phyloP scores from a whole-genome alignment of 2,329 filamentous ascomycete species.

The Hypoxylon sp. region DNA sequence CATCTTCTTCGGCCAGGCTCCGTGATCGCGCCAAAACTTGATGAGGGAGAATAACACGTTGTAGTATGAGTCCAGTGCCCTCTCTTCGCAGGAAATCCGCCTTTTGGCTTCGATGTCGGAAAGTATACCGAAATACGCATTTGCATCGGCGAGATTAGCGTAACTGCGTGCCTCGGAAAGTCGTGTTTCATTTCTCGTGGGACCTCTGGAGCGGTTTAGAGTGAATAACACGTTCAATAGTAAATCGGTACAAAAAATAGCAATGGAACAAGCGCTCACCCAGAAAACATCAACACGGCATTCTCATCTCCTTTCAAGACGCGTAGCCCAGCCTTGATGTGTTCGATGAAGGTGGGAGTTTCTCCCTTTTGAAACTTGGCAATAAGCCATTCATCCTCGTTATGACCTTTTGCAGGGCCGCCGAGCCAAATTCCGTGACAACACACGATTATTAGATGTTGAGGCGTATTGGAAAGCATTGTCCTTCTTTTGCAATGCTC shows the following conservation, averaged over 20 bases:
- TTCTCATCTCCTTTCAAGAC: constrained; percentile 56
- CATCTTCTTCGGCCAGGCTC: constrained; percentile 63
- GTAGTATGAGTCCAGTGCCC: constrained; percentile 84
- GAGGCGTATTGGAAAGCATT: constrained; percentile 38
- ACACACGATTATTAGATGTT: constrained; percentile 79
- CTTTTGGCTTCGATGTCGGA: constrained; percentile 16
- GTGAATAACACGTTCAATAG: not conserved
- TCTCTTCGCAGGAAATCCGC: constrained; percentile 69
- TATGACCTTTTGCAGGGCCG: constrained; percentile 58
- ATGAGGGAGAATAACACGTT: constrained; percentile 81
- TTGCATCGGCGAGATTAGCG: constrained; percentile 58
- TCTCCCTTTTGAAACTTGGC: constrained; percentile 81
- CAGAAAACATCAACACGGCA: constrained; percentile 74
- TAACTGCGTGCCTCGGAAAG: constrained; percentile 72
- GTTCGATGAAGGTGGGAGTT: constrained; percentile 79
- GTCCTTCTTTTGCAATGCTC: not conserved
- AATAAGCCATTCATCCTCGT: constrained; percentile 75
- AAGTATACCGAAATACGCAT: constrained; percentile 56
- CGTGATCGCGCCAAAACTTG: constrained; percentile 61
- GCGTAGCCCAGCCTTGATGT: constrained; percentile 72
- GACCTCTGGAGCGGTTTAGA: constrained; percentile 59
- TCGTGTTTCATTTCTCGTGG: constrained; percentile 65
- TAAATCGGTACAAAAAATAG: too few species aligned
- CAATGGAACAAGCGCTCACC: too few species aligned
- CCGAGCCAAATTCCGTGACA: constrained; percentile 83